A percentile compares a stretch with the other conserved stretches of the same genome.
Conservation (phyloP, 2,329 filamentous ascomycete genomes). For the Botryotinia convoluta region DNA sequence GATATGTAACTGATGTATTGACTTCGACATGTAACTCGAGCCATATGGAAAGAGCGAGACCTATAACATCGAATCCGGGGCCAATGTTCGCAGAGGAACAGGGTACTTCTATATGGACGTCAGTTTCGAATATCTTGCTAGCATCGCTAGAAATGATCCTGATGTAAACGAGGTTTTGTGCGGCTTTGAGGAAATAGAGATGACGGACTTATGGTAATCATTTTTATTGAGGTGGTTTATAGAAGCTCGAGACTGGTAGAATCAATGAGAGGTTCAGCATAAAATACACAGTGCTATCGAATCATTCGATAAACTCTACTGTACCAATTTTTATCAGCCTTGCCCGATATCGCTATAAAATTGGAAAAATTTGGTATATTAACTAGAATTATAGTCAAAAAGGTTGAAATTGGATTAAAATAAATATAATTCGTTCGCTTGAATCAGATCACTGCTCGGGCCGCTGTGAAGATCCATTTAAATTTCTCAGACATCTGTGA, state of each 20-base stretch:
- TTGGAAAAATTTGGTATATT: not conserved
- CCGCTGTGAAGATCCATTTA: not conserved
- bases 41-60: conserved; percentile 89
- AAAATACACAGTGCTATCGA: not conserved
- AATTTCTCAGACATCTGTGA: not conserved
- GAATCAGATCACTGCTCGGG: not conserved
- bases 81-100: conserved; percentile 98
- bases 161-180: not conserved
- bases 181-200: not conserved
- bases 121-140: conserved; percentile 4
- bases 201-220: conserved; percentile 33
- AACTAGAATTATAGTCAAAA: not conserved
- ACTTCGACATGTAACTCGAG: conserved; percentile 84
- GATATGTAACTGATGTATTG: conserved; percentile 55
- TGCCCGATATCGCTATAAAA: conserved; percentile 18
- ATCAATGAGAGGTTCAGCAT: not conserved
- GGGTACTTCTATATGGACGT: conserved; percentile 55
- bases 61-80: conserved; percentile 96
- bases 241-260: not conserved
- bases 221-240: conserved; percentile 12
- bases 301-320: not conserved
- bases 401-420: not conserved
- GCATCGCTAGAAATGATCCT: not conserved
- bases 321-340: conserved; percentile 9
- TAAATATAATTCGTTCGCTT: conserved; percentile 7